Conservation (phyloP, 2,329 filamentous ascomycete genomes). For the Dendrostoma leiphaemia region DNA sequence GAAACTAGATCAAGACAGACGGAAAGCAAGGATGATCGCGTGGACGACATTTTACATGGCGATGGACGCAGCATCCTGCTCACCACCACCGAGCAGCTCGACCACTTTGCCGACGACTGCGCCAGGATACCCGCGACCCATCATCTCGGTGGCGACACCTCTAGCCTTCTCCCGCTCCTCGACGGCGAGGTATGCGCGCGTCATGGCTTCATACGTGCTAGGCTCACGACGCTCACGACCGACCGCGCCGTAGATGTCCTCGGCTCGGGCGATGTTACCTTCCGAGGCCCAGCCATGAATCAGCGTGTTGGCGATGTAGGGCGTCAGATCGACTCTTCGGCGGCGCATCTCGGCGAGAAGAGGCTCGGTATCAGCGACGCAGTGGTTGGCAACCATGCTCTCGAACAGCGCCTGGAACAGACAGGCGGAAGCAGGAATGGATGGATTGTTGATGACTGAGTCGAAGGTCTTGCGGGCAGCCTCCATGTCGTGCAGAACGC, state of each 20-base stretch:
- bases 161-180: slow-evolving; percentile 78
- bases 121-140: slow-evolving; percentile 83
- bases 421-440: slow-evolving; percentile 73
- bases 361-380: slow-evolving; percentile 71
- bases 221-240: slow-evolving; percentile 80
- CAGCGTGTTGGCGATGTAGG: slow-evolving; percentile 97
- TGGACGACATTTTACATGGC: slow-evolving; percentile 20
- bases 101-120: slow-evolving; percentile 93
- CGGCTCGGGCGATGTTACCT: slow-evolving; percentile 76
- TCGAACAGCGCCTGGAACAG: slow-evolving; percentile 97
- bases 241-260: slow-evolving; percentile 76
- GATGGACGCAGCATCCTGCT: slow-evolving; percentile 33
- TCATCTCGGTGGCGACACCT: slow-evolving; percentile 82
- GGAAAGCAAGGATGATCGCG: not conserved
- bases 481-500: slow-evolving; percentile 86
- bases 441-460: slow-evolving; percentile 65
- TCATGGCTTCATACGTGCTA: slow-evolving; percentile 99
- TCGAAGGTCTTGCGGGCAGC: slow-evolving; percentile 83
- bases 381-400: slow-evolving; percentile 92
- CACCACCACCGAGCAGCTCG: slow-evolving; percentile 72
- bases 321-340: slow-evolving; percentile 78
- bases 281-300: slow-evolving; percentile 95
- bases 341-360: slow-evolving; percentile 74
- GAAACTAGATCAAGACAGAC: slow-evolving; percentile 14
- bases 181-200: slow-evolving; percentile 81